Conservation (phyloP, 129 eudicot genomes). For the Tanacetum coccineum region DNA sequence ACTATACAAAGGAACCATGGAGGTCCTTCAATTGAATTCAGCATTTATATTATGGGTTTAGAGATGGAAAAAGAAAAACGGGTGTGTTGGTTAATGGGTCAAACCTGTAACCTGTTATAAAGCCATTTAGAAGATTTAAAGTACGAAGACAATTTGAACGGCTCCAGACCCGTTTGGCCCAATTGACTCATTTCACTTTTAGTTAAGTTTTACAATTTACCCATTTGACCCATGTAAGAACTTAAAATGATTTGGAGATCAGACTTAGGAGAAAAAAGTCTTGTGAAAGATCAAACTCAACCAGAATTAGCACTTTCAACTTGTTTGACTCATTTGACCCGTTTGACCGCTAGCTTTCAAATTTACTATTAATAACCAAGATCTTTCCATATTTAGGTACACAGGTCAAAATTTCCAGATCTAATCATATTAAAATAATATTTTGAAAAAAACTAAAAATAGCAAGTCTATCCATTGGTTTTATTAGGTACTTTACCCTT, state of each 20-base stretch:
- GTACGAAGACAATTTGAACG: not conserved
- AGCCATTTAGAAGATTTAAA: not conserved
- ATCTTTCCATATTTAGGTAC: not conserved
- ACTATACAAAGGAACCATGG: not conserved
- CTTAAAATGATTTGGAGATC: too few relatives aligned
- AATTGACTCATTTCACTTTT: too few relatives aligned
- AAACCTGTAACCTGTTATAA: not conserved
- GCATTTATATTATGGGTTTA: not conserved
- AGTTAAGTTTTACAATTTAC: too few relatives aligned
- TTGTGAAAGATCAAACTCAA: too few relatives aligned
- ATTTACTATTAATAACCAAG: not conserved
- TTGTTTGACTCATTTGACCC: not conserved
- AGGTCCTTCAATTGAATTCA: not conserved
- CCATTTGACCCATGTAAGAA: too few relatives aligned
- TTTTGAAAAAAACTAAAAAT: not conserved
- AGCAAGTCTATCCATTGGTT: not conserved
- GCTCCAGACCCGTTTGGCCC: too few relatives aligned
- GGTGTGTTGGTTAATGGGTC: not conserved
- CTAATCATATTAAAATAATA: not conserved
- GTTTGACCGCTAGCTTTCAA: not conserved
- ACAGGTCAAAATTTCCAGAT: not conserved
- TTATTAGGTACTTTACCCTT: not conserved
- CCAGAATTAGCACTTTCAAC: not conserved
- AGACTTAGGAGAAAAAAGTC: too few relatives aligned
- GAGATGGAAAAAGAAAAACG: not conserved